Evolutionary conservation across 2,329 filamentous ascomycete species (phyloP).

Genomic region (Leptographium wingfieldii): DNA sequence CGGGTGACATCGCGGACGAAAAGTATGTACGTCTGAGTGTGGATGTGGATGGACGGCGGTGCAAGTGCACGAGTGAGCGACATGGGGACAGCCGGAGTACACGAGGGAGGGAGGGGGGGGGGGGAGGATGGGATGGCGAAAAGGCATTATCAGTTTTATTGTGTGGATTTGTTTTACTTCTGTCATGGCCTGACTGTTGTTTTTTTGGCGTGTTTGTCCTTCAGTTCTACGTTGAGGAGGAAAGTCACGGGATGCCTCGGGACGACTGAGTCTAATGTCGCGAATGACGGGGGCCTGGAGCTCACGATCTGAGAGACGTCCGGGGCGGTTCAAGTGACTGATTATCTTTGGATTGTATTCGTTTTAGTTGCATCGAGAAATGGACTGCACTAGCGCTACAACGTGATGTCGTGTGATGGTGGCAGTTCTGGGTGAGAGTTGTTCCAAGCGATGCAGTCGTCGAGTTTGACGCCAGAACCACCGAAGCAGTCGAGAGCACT

Average conservation of each 20-base stretch:
- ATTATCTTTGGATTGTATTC: constrained; percentile 9
- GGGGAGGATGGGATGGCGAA: neutral
- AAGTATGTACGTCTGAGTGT: constrained; percentile 38
- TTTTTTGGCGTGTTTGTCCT: neutral
- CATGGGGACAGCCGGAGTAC: neutral
- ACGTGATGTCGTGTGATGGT: neutral
- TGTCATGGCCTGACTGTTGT: neutral
- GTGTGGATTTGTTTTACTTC: constrained; percentile 7
- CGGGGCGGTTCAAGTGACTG: constrained; percentile 2
- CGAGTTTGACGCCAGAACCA: constrained; percentile 71
- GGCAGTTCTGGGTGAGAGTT: constrained; percentile 11
- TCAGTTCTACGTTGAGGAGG: constrained; percentile 5
- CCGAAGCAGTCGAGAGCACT: constrained; percentile 96
- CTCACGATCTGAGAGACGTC: constrained; percentile 3
- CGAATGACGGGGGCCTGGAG: constrained; percentile 8
- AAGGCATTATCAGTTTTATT: constrained; percentile 1
- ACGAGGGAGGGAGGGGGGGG: neutral
- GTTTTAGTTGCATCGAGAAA: constrained; percentile 5
- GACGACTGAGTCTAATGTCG: constrained; percentile 4
- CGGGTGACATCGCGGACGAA: constrained; percentile 44
- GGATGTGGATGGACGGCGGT: neutral
- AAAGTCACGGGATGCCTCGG: constrained; percentile 1
- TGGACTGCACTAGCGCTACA: constrained; percentile 1
- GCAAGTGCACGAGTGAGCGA: neutral
- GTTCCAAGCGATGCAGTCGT: constrained; percentile 88